Conservation (phyloP, 2,329 filamentous ascomycete genomes). For the Tolypocladium sp. region DNA sequence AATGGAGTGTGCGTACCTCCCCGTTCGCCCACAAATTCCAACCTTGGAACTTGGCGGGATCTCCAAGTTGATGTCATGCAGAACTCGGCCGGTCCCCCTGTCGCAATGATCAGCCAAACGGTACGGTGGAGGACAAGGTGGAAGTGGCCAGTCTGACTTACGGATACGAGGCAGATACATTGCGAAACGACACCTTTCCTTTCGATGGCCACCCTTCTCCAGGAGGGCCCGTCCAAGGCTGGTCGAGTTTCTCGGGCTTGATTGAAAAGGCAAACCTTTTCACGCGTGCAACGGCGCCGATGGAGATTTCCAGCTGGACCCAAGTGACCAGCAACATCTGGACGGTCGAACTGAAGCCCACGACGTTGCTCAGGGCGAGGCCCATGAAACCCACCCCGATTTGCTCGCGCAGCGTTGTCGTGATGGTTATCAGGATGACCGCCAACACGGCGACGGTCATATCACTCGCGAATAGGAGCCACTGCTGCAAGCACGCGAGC, state of each 20-base stretch:
- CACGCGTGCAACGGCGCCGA: constrained; percentile 16
- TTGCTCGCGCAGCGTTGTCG: constrained; percentile 1
- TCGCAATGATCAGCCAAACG: no score
- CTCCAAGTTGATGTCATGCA: no score
- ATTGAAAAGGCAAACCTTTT: constrained; percentile 7
- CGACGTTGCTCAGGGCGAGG: constrained; percentile 16
- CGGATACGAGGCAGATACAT: no score
- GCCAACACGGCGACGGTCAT: constrained; percentile 9
- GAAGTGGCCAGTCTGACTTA: no score
- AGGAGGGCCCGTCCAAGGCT: constrained; percentile 29
- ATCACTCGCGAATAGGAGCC: no score
- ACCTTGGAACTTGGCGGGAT: no score
- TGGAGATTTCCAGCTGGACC: constrained; percentile 16
- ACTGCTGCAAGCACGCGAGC: no score
- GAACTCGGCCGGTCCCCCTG: no score
- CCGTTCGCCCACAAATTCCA: no score
- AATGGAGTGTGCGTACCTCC: no score
- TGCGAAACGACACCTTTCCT: no score
- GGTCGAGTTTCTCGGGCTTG: constrained; percentile 6
- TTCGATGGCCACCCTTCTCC: constrained; percentile 36
- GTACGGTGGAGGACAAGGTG: no score
- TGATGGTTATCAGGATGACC: constrained; percentile 8
- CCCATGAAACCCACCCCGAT: constrained; percentile 9
- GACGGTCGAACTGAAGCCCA: constrained; percentile 17
- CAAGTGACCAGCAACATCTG: constrained; percentile 22